These are phyloP conservation scores for Crithidia expoeki DNA, from an alignment of 208 protist genomes.

Conservation along the genomic window DNA sequence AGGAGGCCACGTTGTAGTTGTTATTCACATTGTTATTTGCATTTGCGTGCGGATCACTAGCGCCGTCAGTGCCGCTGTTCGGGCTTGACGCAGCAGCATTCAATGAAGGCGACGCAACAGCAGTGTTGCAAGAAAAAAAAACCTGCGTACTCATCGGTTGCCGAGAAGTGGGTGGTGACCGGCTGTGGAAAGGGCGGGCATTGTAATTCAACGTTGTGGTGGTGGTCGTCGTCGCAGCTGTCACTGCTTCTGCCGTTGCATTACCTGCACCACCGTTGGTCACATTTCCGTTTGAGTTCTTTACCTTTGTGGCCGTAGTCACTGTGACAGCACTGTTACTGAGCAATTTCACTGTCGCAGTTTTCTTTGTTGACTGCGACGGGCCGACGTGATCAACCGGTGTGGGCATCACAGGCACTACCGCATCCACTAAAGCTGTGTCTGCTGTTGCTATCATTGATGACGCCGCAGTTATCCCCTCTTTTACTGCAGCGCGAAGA, in stretches of 20 bases:
- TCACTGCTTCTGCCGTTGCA: not conserved
- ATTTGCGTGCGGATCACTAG: not conserved
- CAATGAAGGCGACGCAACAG: not conserved
- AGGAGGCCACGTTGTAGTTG: not conserved
- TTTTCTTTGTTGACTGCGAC: not conserved
- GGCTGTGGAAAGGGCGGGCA: constrained; percentile 33
- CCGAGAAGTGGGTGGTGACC: constrained; percentile 21
- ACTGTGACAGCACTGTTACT: not conserved
- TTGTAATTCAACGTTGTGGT: constrained; percentile 35
- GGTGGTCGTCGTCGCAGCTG: constrained; percentile 7
- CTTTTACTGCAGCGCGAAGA: not conserved
- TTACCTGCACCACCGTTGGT: no score
- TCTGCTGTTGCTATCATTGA: not conserved
- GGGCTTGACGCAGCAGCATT: not conserved
- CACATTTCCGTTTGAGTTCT: not conserved
- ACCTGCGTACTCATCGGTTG: not conserved
- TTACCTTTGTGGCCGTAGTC: not conserved
- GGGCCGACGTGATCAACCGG: constrained; percentile 12
- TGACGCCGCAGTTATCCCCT: no score
- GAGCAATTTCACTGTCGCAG: not conserved
- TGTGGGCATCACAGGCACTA: constrained; percentile 16
- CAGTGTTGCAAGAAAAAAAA: not conserved
- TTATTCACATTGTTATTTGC: not conserved
- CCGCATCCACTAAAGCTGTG: not conserved
- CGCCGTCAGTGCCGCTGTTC: not conserved